A percentile compares a stretch with the other conserved stretches of the same genome.
These are phyloP conservation scores for Penstemon eatonii DNA, from an alignment of 257 asterid species.

Conservation along the genomic window DNA sequence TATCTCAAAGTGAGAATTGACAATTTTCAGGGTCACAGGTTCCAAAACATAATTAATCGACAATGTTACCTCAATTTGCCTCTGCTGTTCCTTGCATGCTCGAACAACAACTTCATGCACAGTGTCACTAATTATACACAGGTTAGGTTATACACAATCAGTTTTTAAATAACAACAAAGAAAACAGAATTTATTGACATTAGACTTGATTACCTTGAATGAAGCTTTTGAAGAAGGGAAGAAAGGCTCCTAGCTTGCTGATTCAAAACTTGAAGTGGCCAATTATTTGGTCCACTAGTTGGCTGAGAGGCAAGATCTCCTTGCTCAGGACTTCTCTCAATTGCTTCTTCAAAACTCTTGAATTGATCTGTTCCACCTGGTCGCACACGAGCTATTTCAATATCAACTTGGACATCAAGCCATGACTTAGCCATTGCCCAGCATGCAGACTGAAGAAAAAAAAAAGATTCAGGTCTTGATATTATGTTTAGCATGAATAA, in stretches of 20 bases:
- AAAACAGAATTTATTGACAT: constrained; percentile 21
- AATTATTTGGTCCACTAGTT: constrained; percentile 60
- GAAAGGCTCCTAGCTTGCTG: constrained; percentile 90
- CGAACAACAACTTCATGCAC: constrained; percentile 91
- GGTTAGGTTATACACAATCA: constrained; percentile 18
- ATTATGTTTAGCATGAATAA: constrained; percentile 11
- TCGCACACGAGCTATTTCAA: constrained; percentile 55
- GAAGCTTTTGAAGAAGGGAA: constrained; percentile 97
- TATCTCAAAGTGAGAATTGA: constrained; percentile 18
- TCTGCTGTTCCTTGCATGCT: constrained; percentile 97
- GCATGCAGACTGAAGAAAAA: constrained; percentile 89
- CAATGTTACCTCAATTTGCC: constrained; percentile 86
- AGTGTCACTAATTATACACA: constrained; percentile 57
- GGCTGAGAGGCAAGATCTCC: constrained; percentile 57
- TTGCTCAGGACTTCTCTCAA: constrained; percentile 64
- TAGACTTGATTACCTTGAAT: constrained; percentile 67
- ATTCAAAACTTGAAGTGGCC: constrained; percentile 91
- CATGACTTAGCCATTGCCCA: constrained; percentile 99
- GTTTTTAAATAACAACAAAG: constrained; percentile 21
- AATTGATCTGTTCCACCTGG: constrained; percentile 63
- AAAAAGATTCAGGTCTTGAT: constrained; percentile 16
- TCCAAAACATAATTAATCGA: constrained; percentile 20
- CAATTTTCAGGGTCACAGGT: constrained; percentile 13
- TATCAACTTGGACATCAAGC: constrained; percentile 94
- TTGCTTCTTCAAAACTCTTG: constrained; percentile 74